phyloP scores from a whole-genome alignment of 2,329 filamentous ascomycete genomes.

The Sarocladium kiliense region DNA sequence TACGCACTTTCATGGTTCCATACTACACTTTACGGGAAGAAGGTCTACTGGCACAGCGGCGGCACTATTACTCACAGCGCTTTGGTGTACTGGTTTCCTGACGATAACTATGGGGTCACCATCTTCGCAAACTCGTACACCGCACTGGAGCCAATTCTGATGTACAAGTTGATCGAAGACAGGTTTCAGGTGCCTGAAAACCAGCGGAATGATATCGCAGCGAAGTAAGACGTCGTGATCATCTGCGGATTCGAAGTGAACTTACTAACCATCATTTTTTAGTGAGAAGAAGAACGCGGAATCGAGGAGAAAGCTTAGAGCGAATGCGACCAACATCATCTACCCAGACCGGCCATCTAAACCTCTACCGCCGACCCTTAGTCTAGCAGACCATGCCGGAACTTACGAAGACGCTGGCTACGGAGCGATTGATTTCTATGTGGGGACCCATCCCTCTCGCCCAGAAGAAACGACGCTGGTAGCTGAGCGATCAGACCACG shows the following conservation, averaged over 20 bases:
- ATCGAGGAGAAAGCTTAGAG: conserved; percentile 16
- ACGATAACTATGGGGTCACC: conserved; percentile 25
- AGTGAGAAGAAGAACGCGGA: not conserved
- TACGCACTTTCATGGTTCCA: conserved; percentile 14
- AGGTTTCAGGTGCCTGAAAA: conserved; percentile 17
- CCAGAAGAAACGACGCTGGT: conserved; percentile 16
- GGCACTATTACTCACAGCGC: conserved; percentile 21
- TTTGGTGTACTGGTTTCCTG: conserved; percentile 27
- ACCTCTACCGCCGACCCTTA: conserved; percentile 28
- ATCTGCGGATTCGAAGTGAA: not conserved
- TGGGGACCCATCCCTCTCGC: conserved; percentile 12
- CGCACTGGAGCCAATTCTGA: conserved; percentile 17
- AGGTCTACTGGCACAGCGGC: conserved; percentile 24
- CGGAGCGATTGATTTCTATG: conserved; percentile 18
- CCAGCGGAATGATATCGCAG: conserved; percentile 15
- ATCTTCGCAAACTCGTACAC: conserved; percentile 36
- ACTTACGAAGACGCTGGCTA: conserved; percentile 41
- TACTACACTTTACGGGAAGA: conserved; percentile 11
- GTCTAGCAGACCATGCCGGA: conserved; percentile 28
- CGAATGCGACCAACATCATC: conserved; percentile 24
- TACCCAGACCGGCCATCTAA: conserved; percentile 32
- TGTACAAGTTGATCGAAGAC: conserved; percentile 25
- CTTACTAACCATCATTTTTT: not conserved
- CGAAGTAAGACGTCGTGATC: conserved; percentile 19
- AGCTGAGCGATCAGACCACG: conserved; percentile 17